phyloP scores from a whole-genome alignment of 1,139 yeast genomes.

The Sugiyamaella japonica region DNA sequence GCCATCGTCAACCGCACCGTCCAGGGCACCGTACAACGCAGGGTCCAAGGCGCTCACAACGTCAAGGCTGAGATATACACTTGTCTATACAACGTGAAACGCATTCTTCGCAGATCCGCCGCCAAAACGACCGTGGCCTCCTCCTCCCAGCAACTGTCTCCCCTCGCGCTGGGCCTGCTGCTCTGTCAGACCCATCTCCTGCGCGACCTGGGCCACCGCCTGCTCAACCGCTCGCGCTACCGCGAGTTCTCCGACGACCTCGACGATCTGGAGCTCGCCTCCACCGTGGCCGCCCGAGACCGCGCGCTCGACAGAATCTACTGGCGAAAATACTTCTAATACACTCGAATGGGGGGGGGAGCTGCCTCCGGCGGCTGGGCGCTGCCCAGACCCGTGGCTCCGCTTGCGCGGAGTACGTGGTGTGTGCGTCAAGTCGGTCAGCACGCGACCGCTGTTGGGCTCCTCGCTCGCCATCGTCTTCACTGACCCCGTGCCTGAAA shows the following conservation, averaged over 20 bases:
- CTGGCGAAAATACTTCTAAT: conserved; percentile 14
- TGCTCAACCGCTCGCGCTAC: conserved; percentile 25
- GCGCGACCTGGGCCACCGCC: conserved; percentile 22
- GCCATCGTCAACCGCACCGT: conserved; percentile 49
- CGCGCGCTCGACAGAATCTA: conserved; percentile 14
- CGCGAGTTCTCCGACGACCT: conserved; percentile 26
- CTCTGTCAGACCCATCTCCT: conserved; percentile 30
- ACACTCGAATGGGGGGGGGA: background rate
- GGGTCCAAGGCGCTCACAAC: conserved; percentile 23
- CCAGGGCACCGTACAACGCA: conserved; percentile 23
- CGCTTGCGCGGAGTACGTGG: background rate
- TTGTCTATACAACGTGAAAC: conserved; percentile 24
- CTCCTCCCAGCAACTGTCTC: conserved; percentile 12
- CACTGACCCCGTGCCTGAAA: no score
- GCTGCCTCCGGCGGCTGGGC: conserved; percentile 1
- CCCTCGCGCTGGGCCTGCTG: conserved; percentile 27
- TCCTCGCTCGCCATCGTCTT: no score
- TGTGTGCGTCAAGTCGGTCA: no score
- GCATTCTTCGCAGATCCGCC: conserved; percentile 19
- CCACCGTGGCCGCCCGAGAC: conserved; percentile 1
- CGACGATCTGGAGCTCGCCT: conserved; percentile 19
- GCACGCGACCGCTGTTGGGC: no score
- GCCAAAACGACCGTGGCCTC: no score
- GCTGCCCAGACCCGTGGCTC: background rate
- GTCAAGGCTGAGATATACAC: conserved; percentile 21